phyloP scores from a whole-genome alignment of 768 basidiomycete species.

The Tulasnella sp. region DNA sequence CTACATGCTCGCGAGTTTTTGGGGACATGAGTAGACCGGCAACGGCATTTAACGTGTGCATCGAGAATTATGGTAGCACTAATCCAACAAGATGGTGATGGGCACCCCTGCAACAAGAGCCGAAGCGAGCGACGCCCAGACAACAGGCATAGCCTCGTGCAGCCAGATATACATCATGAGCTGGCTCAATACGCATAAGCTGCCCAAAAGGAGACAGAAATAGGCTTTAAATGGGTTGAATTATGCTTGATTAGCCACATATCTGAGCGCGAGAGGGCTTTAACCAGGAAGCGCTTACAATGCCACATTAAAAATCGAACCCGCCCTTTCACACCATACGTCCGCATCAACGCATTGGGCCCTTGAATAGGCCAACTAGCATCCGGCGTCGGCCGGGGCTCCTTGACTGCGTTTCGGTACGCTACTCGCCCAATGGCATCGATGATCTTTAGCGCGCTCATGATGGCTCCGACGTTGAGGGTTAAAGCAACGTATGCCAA shows the following conservation, averaged over 20 bases:
- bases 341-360: neutral
- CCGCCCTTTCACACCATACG: neutral
- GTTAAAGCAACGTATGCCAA: neutral
- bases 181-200: neutral
- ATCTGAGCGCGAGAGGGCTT: too few relatives aligned
- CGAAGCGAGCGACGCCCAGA: neutral
- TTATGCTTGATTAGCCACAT: too few relatives aligned
- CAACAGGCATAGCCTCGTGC: neutral
- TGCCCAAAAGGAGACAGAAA: neutral
- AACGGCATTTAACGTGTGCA: too few relatives aligned
- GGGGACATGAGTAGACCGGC: too few relatives aligned
- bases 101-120: neutral
- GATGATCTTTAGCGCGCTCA: neutral
- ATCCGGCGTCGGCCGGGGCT: neutral
- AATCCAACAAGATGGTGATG: neutral
- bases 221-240: too few relatives aligned
- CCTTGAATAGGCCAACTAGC: neutral
- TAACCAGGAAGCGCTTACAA: neutral
- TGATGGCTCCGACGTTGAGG: neutral
- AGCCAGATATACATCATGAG: neutral
- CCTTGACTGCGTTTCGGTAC: neutral
- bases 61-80: too few relatives aligned
- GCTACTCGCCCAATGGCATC: neutral
- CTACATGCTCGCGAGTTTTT: too few relatives aligned
- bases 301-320: neutral